phyloP scores from a whole-genome alignment of 495 filamentous ascomycete species.

The Lasiosphaeriaceae sp. region DNA sequence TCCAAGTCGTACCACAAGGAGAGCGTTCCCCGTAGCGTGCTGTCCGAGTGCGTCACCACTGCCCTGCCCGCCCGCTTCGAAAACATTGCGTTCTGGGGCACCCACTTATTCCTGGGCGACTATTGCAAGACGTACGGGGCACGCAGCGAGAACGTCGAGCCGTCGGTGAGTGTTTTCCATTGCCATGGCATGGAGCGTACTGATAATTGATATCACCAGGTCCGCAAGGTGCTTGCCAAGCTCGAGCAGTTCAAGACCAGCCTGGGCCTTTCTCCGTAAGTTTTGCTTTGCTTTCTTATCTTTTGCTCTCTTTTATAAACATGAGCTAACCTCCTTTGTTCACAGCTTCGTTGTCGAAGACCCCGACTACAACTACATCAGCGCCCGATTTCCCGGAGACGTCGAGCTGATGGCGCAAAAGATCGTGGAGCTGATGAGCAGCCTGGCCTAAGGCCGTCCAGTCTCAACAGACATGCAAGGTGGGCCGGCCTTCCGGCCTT shows the following conservation, averaged over 20 bases:
- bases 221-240: slow-evolving; percentile 42
- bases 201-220: slow-evolving; percentile 19
- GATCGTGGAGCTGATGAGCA: slow-evolving; percentile 42
- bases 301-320: too few relatives aligned
- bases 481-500: too few relatives aligned
- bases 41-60: slow-evolving; percentile 47
- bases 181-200: neutral
- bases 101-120: slow-evolving; percentile 48
- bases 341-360: slow-evolving; percentile 49
- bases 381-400: slow-evolving; percentile 48
- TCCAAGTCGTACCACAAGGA: slow-evolving; percentile 38
- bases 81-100: slow-evolving; percentile 46
- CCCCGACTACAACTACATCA: slow-evolving; percentile 51
- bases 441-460: slow-evolving; percentile 5
- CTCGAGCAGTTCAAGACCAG: slow-evolving; percentile 48
- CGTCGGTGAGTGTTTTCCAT: slow-evolving; percentile 29
- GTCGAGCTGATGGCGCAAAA: slow-evolving; percentile 44
- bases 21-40: slow-evolving; percentile 31
- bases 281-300: slow-evolving; percentile 10
- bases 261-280: slow-evolving; percentile 45
- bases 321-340: too few relatives aligned
- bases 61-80: slow-evolving; percentile 50
- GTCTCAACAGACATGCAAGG: too few relatives aligned
- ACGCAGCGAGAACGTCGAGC: slow-evolving; percentile 47
- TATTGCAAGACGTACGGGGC: slow-evolving; percentile 57